Conservation (phyloP, 768 basidiomycete genomes). For the Rhizopogon vesiculosus region DNA sequence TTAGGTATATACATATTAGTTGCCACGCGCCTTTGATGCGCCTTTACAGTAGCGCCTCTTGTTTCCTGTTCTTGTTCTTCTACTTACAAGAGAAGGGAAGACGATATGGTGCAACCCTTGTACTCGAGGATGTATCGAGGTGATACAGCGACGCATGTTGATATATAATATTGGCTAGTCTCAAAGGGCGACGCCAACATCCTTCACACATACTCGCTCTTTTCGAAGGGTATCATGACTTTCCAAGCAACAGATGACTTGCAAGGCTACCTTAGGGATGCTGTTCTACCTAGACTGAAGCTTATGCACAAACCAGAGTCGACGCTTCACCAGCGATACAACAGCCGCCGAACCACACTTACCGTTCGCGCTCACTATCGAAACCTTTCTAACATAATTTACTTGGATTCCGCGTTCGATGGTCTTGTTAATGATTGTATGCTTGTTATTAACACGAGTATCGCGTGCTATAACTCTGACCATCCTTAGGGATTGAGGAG, state of each 20-base stretch:
- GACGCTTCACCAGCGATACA: constrained; percentile 23
- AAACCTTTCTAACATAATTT: constrained; percentile 26
- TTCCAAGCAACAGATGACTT: constrained; percentile 29
- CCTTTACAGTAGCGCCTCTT: not conserved
- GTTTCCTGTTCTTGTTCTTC: not conserved
- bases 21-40: not conserved
- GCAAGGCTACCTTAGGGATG: constrained; percentile 29
- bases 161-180: not conserved
- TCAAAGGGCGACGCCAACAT: not conserved
- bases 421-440: constrained; percentile 24
- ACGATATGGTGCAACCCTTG: too few relatives aligned
- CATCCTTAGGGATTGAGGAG: constrained; percentile 17
- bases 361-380: constrained; percentile 28
- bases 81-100: not conserved
- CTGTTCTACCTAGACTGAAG: constrained; percentile 27
- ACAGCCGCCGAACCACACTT: constrained; percentile 30
- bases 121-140: not conserved
- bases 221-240: constrained; percentile 11
- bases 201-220: not conserved
- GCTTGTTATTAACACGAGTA: not conserved
- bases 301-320: constrained; percentile 14
- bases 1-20: not conserved
- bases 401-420: constrained; percentile 22
- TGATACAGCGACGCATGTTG: not conserved
- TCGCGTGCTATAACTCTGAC: not conserved